Evolutionary conservation across 2,329 filamentous ascomycete species (phyloP).

Genomic region (Aspergillus fructus): DNA sequence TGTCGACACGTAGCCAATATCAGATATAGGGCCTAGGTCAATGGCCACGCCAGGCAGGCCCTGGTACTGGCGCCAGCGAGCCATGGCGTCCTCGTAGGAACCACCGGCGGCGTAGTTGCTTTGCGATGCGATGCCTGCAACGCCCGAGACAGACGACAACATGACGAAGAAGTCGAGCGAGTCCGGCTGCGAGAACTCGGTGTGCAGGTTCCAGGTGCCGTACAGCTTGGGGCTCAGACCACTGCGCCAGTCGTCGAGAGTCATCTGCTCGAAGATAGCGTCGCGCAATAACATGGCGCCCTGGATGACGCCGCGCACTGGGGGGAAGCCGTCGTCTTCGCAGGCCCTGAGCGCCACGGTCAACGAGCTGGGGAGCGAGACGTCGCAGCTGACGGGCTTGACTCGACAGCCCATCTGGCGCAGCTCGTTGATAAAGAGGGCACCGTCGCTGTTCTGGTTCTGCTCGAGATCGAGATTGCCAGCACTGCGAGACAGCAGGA

Average conservation of each 20-base stretch:
- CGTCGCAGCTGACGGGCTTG: background rate
- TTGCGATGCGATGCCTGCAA: slow-evolving; percentile 27
- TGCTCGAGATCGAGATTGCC: background rate
- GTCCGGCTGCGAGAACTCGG: slow-evolving; percentile 25
- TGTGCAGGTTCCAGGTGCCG: slow-evolving; percentile 24
- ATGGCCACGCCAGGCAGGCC: slow-evolving; percentile 22
- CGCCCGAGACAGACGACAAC: slow-evolving; percentile 51
- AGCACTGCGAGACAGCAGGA: background rate
- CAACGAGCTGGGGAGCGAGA: background rate
- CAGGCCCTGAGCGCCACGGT: background rate
- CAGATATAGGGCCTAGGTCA: slow-evolving; percentile 24
- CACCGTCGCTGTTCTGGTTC: background rate
- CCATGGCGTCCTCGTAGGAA: slow-evolving; percentile 35
- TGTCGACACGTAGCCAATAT: slow-evolving; percentile 7
- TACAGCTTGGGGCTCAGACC: slow-evolving; percentile 15
- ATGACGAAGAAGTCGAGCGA: slow-evolving; percentile 62
- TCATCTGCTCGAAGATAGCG: slow-evolving; percentile 17
- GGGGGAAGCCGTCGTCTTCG: background rate
- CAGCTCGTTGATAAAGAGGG: background rate
- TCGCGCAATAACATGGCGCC: slow-evolving; percentile 22
- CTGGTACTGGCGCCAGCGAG: slow-evolving; percentile 21
- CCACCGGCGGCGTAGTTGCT: slow-evolving; percentile 35
- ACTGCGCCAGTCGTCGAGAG: slow-evolving; percentile 4
- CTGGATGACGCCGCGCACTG: slow-evolving; percentile 20
- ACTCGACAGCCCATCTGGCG: background rate